phyloP scores from a whole-genome alignment of 352 stramenopile species.

The Phytophthora nicotianae region DNA sequence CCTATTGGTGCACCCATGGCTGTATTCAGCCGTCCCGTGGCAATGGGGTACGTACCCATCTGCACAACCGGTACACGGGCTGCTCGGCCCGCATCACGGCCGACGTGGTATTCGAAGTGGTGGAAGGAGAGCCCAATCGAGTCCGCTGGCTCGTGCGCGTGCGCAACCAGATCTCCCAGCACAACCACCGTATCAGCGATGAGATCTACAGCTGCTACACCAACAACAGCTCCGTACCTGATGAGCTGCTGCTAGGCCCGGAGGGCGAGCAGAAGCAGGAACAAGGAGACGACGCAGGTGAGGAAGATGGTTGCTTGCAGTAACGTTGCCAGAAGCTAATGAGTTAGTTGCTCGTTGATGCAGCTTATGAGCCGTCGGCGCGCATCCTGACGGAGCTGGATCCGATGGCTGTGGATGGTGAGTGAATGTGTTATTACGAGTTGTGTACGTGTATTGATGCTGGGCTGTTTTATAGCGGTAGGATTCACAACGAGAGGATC shows the following conservation, averaged over 20 bases:
- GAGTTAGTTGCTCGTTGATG: too few relatives aligned
- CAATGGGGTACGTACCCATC: slow-evolving; percentile 72
- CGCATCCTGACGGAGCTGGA: slow-evolving; percentile 35
- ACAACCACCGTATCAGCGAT: slow-evolving; percentile 80
- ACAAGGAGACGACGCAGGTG: slow-evolving; percentile 20
- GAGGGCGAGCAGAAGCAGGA: slow-evolving; percentile 33
- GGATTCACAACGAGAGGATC: slow-evolving; percentile 23
- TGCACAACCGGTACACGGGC: slow-evolving; percentile 82
- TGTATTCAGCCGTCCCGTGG: slow-evolving; percentile 78
- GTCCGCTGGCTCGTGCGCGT: slow-evolving; percentile 74
- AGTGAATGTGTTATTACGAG: background rate
- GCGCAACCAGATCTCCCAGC: slow-evolving; percentile 79
- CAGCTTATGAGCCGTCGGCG: slow-evolving; percentile 38
- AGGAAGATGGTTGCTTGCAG: background rate
- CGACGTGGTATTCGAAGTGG: slow-evolving; percentile 70
- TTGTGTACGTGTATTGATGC: background rate
- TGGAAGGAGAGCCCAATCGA: slow-evolving; percentile 43
- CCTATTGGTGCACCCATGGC: slow-evolving; percentile 86
- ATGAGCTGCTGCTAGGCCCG: slow-evolving; percentile 61
- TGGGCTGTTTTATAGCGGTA: slow-evolving; percentile 5
- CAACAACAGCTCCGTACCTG: slow-evolving; percentile 81
- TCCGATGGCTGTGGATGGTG: slow-evolving; percentile 32
- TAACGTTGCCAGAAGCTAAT: background rate
- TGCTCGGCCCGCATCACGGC: slow-evolving; percentile 75
- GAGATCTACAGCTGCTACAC: slow-evolving; percentile 82